These are phyloP conservation scores for Isabelozyma heimii DNA, from an alignment of 805 yeast species.

Conservation along the genomic window DNA sequence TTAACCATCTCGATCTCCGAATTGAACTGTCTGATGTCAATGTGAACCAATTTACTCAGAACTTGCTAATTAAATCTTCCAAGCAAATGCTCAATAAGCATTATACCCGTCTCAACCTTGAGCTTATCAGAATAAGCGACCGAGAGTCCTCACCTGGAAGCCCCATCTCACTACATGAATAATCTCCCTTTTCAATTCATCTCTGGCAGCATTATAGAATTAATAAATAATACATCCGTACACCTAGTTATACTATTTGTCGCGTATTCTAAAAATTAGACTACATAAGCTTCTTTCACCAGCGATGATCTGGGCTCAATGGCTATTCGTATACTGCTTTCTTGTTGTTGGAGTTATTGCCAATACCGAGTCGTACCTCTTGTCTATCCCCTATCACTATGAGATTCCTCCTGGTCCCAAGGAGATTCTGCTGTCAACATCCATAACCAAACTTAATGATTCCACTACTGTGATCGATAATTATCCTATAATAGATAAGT, in stretches of 20 bases:
- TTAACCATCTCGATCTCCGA: not conserved
- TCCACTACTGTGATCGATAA: slow-evolving; percentile 19
- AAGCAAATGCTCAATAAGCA: not conserved
- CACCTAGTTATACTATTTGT: not conserved
- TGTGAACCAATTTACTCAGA: not conserved
- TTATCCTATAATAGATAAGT: slow-evolving; percentile 21
- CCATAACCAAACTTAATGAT: slow-evolving; percentile 12
- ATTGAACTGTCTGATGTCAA: not conserved
- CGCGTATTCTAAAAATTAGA: not conserved
- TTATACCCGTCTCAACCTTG: not conserved
- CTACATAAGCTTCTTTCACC: not conserved
- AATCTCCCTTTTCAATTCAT: not conserved
- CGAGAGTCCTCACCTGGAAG: not conserved
- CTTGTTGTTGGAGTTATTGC: slow-evolving; percentile 12
- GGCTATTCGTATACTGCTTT: not conserved
- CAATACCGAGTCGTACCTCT: slow-evolving; percentile 36
- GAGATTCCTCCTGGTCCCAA: slow-evolving; percentile 22
- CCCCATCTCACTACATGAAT: no score
- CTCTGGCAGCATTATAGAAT: not conserved
- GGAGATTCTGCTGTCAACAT: not conserved
- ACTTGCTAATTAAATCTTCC: not conserved
- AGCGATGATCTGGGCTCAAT: not conserved
- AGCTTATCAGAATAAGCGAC: not conserved
- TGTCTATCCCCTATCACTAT: slow-evolving; percentile 33
- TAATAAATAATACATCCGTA: not conserved